phyloP scores from a whole-genome alignment of 345 rosid species.

The Clausena lansium region DNA sequence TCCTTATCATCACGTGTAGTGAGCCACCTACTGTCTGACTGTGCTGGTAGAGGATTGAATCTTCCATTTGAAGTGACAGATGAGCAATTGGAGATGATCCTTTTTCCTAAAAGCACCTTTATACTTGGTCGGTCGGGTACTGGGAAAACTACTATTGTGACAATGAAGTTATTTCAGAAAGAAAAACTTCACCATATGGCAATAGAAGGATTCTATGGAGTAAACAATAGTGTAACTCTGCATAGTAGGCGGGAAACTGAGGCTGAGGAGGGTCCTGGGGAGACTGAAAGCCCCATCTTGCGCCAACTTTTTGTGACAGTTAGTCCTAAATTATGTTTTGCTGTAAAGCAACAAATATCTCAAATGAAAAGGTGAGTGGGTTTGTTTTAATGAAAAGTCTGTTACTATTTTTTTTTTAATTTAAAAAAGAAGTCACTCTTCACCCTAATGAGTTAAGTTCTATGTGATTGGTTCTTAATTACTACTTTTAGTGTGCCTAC shows the following conservation, averaged over 20 bases:
- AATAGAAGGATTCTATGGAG: conserved; percentile 20
- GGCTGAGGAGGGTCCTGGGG: conserved; percentile 8
- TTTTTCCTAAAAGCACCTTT: conserved; percentile 39
- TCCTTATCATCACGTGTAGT: conserved; percentile 33
- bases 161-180: conserved; percentile 41
- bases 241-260: neutral
- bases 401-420: neutral
- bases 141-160: conserved; percentile 56
- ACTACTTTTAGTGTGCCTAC: neutral
- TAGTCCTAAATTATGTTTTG: conserved; percentile 45
- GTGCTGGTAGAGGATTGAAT: conserved; percentile 36
- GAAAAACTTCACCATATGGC: conserved; percentile 36
- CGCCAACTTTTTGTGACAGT: conserved; percentile 55
- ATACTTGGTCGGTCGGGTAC: conserved; percentile 59
- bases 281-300: conserved; percentile 15
- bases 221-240: neutral
- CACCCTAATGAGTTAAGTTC: neutral
- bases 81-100: conserved; percentile 39
- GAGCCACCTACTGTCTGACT: conserved; percentile 37
- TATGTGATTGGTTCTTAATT: neutral
- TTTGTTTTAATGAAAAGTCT: neutral
- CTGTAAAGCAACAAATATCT: conserved; percentile 41
- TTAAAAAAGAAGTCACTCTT: neutral
- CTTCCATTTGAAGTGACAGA: conserved; percentile 54
- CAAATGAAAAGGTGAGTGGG: conserved; percentile 40